Evolutionary conservation across 768 basidiomycete species (phyloP).

Genomic region (Mycena vulgaris): DNA sequence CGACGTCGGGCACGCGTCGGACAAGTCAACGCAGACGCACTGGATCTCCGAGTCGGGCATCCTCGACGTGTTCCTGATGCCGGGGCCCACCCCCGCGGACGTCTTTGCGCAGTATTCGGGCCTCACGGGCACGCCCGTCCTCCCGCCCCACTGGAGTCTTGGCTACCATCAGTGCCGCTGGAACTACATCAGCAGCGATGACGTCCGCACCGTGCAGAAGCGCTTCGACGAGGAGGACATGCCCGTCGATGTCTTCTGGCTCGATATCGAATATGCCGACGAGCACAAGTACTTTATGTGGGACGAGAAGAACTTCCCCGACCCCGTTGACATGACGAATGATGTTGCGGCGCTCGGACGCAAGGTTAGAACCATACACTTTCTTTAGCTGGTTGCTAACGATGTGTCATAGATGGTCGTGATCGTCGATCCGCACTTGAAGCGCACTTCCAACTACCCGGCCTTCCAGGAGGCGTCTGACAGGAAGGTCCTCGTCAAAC

Average conservation of each 20-base stretch:
- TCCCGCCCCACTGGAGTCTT: constrained; percentile 94
- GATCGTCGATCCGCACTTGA: constrained; percentile 97
- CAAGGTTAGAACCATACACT: constrained; percentile 68
- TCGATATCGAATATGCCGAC: constrained; percentile 36
- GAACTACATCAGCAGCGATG: constrained; percentile 95
- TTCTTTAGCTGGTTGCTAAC: constrained; percentile 18
- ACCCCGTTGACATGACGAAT: constrained; percentile 94
- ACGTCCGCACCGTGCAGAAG: constrained; percentile 87
- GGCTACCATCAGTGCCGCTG: constrained; percentile 98
- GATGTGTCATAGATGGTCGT: constrained; percentile 87
- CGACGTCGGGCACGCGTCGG: constrained; percentile 82
- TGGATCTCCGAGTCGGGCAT: constrained; percentile 99
- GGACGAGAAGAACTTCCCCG: constrained; percentile 93
- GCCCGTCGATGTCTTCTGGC: constrained; percentile 79
- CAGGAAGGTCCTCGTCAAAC: constrained; percentile 86
- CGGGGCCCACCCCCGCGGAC: constrained; percentile 88
- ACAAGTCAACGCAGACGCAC: constrained; percentile 87
- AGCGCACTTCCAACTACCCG: constrained; percentile 84
- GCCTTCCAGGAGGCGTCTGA: constrained; percentile 90
- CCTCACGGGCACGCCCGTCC: constrained; percentile 87
- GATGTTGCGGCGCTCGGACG: constrained; percentile 88
- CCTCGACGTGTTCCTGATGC: constrained; percentile 93
- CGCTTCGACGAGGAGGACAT: constrained; percentile 96
- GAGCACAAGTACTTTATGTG: constrained; percentile 98
- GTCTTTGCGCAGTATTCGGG: constrained; percentile 89